Conservation (phyloP, 2,329 filamentous ascomycete species). For the Dothiorella sarmentorum region DNA sequence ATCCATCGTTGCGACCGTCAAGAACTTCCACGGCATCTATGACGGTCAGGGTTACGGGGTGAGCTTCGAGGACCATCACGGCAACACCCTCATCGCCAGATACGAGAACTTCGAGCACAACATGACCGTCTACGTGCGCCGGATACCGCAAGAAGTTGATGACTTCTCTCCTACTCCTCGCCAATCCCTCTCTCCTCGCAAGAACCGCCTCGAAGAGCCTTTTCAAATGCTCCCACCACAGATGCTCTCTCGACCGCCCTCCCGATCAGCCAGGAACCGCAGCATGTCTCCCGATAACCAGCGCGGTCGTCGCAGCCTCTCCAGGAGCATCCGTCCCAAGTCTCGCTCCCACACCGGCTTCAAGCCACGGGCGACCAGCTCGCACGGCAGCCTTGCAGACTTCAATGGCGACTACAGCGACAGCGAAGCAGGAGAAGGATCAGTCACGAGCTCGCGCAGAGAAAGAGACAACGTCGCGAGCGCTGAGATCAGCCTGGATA, state of each 20-base stretch:
- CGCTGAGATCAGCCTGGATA: conserved; percentile 96
- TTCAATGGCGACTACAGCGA: conserved; percentile 76
- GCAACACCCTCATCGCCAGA: conserved; percentile 86
- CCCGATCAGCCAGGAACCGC: conserved; percentile 68
- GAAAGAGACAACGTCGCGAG: conserved; percentile 89
- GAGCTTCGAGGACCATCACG: conserved; percentile 88
- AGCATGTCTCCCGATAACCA: conserved; percentile 71
- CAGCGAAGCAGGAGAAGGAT: conserved; percentile 76
- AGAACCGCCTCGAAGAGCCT: conserved; percentile 59
- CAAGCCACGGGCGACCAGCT: conserved; percentile 65
- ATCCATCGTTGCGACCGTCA: conserved; percentile 95
- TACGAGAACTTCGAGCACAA: conserved; percentile 94
- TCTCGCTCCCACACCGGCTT: conserved; percentile 60
- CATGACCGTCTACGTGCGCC: conserved; percentile 90
- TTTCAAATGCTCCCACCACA: conserved; percentile 63
- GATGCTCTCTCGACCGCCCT: conserved; percentile 64
- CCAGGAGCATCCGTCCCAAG: conserved; percentile 60
- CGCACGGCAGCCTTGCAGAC: conserved; percentile 59
- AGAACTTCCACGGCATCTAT: conserved; percentile 98
- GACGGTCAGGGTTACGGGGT: conserved; percentile 64
- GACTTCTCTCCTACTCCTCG: conserved; percentile 46
- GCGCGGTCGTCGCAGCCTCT: conserved; percentile 72
- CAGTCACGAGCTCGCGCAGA: conserved; percentile 67
- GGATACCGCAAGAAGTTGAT: conserved; percentile 58
- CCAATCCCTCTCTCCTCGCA: conserved; percentile 51